A percentile compares a stretch with the other conserved stretches of the same genome.
Conservation (phyloP, 305 asterid genomes). For the Solanum aculeatissimum region DNA sequence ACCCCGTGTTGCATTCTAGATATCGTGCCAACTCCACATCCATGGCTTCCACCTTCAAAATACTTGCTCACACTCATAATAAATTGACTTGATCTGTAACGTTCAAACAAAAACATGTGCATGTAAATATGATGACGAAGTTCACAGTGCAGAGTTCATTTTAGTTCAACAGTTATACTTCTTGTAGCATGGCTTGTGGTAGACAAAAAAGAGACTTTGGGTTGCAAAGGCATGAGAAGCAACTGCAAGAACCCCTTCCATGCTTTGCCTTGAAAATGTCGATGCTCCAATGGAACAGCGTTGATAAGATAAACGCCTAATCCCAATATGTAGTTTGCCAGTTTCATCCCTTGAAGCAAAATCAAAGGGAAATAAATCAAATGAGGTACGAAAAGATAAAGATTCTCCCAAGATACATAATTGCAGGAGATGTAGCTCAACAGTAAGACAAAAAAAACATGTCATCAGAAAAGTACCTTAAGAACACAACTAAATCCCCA, state of each 20-base stretch:
- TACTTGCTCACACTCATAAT: conserved; percentile 1
- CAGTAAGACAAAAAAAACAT: background rate
- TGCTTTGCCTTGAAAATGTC: conserved; percentile 1
- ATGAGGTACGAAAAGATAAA: background rate
- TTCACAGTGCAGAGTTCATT: background rate
- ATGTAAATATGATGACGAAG: background rate
- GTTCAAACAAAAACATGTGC: background rate
- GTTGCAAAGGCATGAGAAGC: conserved; percentile 1
- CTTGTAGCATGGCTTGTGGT: background rate
- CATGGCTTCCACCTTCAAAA: background rate
- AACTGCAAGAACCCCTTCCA: background rate
- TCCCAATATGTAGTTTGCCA: conserved; percentile 8
- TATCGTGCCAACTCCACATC: background rate
- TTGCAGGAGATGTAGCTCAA: background rate
- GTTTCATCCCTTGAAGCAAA: conserved; percentile 7
- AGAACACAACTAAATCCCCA: conserved; percentile 9
- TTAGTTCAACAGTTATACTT: background rate
- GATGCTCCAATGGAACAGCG: background rate
- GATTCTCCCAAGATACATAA: background rate
- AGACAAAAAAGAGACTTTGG: background rate
- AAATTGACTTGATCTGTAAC: conserved; percentile 7
- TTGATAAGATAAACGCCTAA: background rate
- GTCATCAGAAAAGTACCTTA: background rate
- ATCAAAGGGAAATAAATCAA: background rate
- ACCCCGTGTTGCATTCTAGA: background rate